These are phyloP conservation scores for Canna indica DNA, from an alignment of 176 grass and related monocot species.

Conservation along the genomic window DNA sequence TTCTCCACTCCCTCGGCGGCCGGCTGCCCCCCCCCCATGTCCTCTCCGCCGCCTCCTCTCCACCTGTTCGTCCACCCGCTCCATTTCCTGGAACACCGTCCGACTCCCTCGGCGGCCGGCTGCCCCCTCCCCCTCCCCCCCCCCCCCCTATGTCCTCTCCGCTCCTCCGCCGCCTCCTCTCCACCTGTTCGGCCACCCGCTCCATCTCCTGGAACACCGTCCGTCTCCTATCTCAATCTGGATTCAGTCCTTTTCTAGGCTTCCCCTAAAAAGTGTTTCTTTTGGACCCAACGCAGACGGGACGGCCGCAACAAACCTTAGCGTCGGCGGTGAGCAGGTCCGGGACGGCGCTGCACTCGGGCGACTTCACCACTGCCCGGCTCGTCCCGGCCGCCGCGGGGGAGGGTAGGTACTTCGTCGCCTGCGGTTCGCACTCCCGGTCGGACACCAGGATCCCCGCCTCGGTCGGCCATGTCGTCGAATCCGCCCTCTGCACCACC, in stretches of 20 bases:
- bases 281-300: constrained; percentile 31
- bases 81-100: constrained; percentile 56
- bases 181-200: constrained; percentile 9
- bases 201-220: constrained; percentile 59
- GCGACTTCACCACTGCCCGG: constrained; percentile 26
- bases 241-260: not conserved
- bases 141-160: not conserved
- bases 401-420: constrained; percentile 70
- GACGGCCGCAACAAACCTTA: constrained; percentile 56
- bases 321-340: constrained; percentile 36
- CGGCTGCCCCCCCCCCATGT: not conserved
- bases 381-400: constrained; percentile 69
- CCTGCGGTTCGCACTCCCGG: not conserved
- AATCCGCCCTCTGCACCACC: constrained; percentile 62
- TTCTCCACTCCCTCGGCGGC: not conserved
- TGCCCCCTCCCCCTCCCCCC: too few species aligned
- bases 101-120: too few species aligned
- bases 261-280: not conserved
- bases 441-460: constrained; percentile 34
- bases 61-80: constrained; percentile 11
- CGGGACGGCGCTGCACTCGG: constrained; percentile 70
- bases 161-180: constrained; percentile 15
- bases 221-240: not conserved
- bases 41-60: constrained; percentile 11
- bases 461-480: constrained; percentile 34